Evolutionary conservation across 305 asterid genomes (phyloP).

Genomic region (Salvia sclarea): DNA sequence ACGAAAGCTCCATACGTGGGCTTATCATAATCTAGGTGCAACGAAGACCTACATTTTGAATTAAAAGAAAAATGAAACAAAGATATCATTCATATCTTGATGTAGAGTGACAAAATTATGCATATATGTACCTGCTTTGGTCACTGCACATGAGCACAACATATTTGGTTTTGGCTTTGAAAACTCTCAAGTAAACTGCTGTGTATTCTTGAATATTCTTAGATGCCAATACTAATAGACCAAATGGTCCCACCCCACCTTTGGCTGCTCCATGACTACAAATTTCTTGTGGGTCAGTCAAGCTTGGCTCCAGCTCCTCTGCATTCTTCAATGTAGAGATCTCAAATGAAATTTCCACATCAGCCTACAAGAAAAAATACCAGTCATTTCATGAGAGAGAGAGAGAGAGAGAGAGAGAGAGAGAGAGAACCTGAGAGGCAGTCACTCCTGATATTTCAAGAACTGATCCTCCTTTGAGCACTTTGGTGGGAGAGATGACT

Average conservation of each 20-base stretch:
- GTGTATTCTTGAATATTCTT: constrained; percentile 52
- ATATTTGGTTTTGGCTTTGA: constrained; percentile 37
- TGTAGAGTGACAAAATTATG: background rate
- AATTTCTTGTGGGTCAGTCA: constrained; percentile 38
- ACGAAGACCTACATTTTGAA: constrained; percentile 26
- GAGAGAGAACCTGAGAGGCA: constrained; percentile 22
- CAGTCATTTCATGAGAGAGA: background rate
- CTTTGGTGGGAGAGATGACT: constrained; percentile 12
- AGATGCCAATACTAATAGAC: constrained; percentile 52
- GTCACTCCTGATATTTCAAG: constrained; percentile 30
- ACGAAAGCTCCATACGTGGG: constrained; percentile 42
- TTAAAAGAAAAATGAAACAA: background rate
- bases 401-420: constrained; percentile 1
- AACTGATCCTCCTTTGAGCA: constrained; percentile 27
- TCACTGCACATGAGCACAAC: constrained; percentile 66
- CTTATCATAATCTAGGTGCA: constrained; percentile 46
- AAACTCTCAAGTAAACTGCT: constrained; percentile 56
- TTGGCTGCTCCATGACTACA: constrained; percentile 43
- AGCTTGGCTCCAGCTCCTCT: constrained; percentile 38
- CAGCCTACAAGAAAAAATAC: constrained; percentile 43
- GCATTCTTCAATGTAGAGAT: constrained; percentile 14
- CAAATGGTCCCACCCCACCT: constrained; percentile 61
- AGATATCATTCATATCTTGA: background rate
- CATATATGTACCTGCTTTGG: constrained; percentile 31
- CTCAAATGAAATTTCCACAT: constrained; percentile 46